Percentiles rank a stretch among this genome's conserved stretches.
Conservation (phyloP, 31 red algal species). For the Bonnemaisonia californica region DNA sequence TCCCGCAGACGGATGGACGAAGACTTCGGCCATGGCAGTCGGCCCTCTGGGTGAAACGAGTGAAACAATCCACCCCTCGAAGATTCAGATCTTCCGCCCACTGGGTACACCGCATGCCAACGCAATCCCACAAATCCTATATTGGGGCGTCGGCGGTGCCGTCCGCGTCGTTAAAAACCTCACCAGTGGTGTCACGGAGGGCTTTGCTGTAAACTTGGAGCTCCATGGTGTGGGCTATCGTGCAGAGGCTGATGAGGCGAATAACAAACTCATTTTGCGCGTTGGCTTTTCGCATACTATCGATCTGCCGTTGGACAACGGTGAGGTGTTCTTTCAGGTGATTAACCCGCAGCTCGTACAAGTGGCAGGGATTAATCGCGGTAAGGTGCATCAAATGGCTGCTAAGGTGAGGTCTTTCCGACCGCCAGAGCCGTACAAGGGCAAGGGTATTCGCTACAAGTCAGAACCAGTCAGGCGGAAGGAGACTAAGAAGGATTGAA, state of each 20-base stretch:
- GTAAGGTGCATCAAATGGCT: conserved; percentile 59
- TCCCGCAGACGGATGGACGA: conserved; percentile 44
- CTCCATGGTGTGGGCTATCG: conserved; percentile 80
- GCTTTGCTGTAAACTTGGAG: conserved; percentile 77
- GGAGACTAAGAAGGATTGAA: conserved; percentile 62
- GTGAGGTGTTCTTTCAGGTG: conserved; percentile 59
- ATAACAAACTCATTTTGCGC: conserved; percentile 49
- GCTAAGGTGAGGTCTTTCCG: conserved; percentile 62
- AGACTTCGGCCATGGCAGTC: conserved; percentile 50
- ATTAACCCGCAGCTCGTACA: conserved; percentile 65
- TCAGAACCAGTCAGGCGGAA: conserved; percentile 64
- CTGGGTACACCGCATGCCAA: not conserved
- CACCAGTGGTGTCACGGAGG: conserved; percentile 56
- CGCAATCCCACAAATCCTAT: not conserved
- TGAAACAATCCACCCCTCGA: conserved; percentile 37
- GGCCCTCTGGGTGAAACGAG: conserved; percentile 70
- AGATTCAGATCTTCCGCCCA: conserved; percentile 51
- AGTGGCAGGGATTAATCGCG: conserved; percentile 73
- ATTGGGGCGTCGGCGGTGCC: conserved; percentile 65
- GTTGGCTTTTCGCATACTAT: conserved; percentile 69
- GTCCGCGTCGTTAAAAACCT: conserved; percentile 25
- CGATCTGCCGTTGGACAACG: conserved; percentile 50
- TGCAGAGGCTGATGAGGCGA: conserved; percentile 47
- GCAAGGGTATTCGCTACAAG: conserved; percentile 82
- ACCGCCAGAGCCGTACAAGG: conserved; percentile 87